A percentile compares a stretch with the other conserved stretches of the same genome.
Conservation (phyloP, 148 eudicot genomes). For the Suaeda aralocaspica region DNA sequence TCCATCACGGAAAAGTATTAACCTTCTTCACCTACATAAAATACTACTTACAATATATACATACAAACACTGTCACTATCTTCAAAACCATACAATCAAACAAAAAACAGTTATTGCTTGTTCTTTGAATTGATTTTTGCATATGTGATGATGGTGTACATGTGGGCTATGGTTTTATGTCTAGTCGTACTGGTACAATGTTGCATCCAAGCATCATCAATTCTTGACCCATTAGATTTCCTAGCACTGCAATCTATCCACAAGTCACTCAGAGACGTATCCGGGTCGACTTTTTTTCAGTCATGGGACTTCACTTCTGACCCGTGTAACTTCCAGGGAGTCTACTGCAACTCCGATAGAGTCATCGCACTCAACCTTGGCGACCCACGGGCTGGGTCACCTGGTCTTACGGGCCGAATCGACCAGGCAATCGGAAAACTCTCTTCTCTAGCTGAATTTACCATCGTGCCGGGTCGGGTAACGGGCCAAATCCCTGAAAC, state of each 20-base stretch:
- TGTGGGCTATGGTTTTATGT: neutral
- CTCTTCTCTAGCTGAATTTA: conserved; percentile 54
- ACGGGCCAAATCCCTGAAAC: conserved; percentile 51
- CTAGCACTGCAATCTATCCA: conserved; percentile 66
- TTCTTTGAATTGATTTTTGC: too few relatives aligned
- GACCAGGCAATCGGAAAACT: conserved; percentile 72
- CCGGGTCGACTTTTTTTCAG: conserved; percentile 59
- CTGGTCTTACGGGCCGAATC: conserved; percentile 67
- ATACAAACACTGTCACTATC: neutral
- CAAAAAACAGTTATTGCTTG: too few relatives aligned
- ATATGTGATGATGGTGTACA: neutral
- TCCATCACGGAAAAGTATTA: conserved; percentile 21
- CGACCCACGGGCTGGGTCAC: conserved; percentile 68
- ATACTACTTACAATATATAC: conserved; percentile 11
- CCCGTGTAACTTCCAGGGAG: conserved; percentile 80
- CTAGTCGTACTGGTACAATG: neutral
- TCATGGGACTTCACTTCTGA: conserved; percentile 91
- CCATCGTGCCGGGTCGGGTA: conserved; percentile 71
- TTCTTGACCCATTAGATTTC: conserved; percentile 72
- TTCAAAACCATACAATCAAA: too few relatives aligned
- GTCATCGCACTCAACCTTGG: conserved; percentile 78
- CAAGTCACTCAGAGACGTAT: conserved; percentile 47
- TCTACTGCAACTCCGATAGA: conserved; percentile 52
- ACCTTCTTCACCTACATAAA: neutral
- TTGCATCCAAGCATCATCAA: conserved; percentile 17